A percentile compares a stretch with the other conserved stretches of the same genome.
phyloP scores from a whole-genome alignment of 2,329 filamentous ascomycete species.

The Colletotrichum sp. region DNA sequence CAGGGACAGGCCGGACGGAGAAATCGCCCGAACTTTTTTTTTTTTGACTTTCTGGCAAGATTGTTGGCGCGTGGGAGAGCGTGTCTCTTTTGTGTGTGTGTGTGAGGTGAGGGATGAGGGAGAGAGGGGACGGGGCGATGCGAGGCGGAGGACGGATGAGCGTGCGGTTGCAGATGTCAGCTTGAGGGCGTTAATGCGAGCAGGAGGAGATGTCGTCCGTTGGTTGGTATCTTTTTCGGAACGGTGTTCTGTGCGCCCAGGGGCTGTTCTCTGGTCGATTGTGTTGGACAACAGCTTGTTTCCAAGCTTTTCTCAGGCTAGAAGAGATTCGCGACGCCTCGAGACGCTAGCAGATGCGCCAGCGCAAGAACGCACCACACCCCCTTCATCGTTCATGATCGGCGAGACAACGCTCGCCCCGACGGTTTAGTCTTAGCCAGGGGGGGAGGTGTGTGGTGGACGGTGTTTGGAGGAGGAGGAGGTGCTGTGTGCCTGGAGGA shows the following conservation, averaged over 20 bases:
- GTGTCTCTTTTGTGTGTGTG: neutral
- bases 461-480: neutral
- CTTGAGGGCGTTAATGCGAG: neutral
- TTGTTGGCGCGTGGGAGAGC: neutral
- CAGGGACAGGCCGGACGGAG: neutral
- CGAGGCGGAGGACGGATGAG: neutral
- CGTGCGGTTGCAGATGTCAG: slow-evolving; percentile 14
- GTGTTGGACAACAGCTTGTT: neutral
- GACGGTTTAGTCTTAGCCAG: slow-evolving; percentile 13
- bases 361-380: neutral
- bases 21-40: neutral
- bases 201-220: neutral
- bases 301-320: neutral
- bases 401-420: slow-evolving; percentile 13
- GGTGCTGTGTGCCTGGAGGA: neutral
- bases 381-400: slow-evolving; percentile 1
- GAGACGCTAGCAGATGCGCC: slow-evolving; percentile 3
- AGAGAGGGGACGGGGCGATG: neutral
- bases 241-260: neutral
- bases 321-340: neutral
- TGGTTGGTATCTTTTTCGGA: neutral
- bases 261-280: neutral
- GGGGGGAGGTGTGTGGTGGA: neutral
- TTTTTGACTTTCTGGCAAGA: neutral
- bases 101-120: neutral